Evolutionary conservation across 345 rosid genomes (phyloP), one percentile per base, ranked within the genome.

Genomic region (Salix viminalis): DNA sequence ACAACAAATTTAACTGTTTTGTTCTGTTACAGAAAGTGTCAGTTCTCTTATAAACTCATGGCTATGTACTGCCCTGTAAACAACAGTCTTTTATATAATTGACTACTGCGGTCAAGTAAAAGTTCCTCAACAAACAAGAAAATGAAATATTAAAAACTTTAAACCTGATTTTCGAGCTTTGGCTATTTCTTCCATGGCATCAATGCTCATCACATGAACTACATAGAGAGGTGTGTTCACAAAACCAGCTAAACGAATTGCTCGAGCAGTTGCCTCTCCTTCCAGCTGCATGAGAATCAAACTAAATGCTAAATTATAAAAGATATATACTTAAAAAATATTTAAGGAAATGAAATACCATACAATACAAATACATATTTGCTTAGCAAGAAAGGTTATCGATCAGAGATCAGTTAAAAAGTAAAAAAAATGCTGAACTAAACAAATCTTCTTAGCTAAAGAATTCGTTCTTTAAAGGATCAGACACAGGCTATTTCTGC

Each of bases 121-220:
- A 56, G 30, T 48, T 19, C 19, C 41, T 50, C 30, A 71, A 37
- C 3, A 19, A 72, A 75, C 19, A 67, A 67, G 74, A 83, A 23
- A 36, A 3, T 7, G 24, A 42, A 7, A 71, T 64, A 48, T 26
- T 26, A 18, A 41, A 46, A 26, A 69, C 30, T 26, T 52, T 65
- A 71, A 62, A 93, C 98, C 99, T 90, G 95, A 88, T 80, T 90
- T 90, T 80, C 97, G 87, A 79, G 98, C 99, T 87, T 82, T 88
- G 81, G 97, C 97, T 76, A 96, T 87, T 86, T 96, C 99, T 79
- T 96, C 98, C 97, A 96, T 91, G 58, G 98, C 99, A 83, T 96
- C 99, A 68, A 86, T 88, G 91, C 98, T 96, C 97, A 96, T 96
- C 79, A 96, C 99, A 87, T 96, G 99, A 81, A 93, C 99, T 58